Percentiles rank a stretch among this genome's conserved stretches.
Evolutionary conservation across 495 filamentous ascomycete species (phyloP).

Genomic region (Aspergillus incahuasiensis): DNA sequence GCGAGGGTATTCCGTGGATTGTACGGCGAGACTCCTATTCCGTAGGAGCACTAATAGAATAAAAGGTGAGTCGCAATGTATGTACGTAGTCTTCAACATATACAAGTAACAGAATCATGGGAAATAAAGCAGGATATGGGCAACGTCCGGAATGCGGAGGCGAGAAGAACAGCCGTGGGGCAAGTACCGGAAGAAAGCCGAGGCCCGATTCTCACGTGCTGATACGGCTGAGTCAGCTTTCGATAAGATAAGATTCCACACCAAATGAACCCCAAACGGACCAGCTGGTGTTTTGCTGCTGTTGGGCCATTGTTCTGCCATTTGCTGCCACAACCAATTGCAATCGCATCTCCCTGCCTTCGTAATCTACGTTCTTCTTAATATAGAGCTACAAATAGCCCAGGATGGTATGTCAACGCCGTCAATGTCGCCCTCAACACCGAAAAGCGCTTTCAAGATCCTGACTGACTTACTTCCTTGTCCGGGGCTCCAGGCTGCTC

Average conservation of each 20-base stretch:
- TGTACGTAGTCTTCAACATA: background rate
- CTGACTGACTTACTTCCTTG: constrained; percentile 16
- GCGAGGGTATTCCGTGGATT: background rate
- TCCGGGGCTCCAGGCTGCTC: constrained; percentile 47
- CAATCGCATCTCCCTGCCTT: background rate
- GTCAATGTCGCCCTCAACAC: background rate
- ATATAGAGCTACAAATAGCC: constrained; percentile 7
- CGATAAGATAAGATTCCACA: constrained; percentile 39
- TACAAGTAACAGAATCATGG: background rate
- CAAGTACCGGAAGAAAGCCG: constrained; percentile 18
- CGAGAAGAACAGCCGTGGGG: constrained; percentile 14
- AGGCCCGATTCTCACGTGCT: constrained; percentile 27
- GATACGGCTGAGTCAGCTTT: constrained; percentile 13
- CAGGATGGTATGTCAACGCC: constrained; percentile 11
- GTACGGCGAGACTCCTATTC: background rate
- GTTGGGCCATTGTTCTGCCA: constrained; percentile 3
- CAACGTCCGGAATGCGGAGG: background rate
- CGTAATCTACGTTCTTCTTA: background rate
- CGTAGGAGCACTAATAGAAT: background rate
- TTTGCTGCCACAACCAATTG: constrained; percentile 6
- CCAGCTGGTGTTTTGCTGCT: constrained; percentile 29
- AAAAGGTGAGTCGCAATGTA: background rate
- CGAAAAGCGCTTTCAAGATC: background rate
- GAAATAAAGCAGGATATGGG: background rate
- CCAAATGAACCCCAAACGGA: constrained; percentile 15